phyloP scores from a whole-genome alignment of 2,329 filamentous ascomycete species.

The Corniculantispora saksenae region DNA sequence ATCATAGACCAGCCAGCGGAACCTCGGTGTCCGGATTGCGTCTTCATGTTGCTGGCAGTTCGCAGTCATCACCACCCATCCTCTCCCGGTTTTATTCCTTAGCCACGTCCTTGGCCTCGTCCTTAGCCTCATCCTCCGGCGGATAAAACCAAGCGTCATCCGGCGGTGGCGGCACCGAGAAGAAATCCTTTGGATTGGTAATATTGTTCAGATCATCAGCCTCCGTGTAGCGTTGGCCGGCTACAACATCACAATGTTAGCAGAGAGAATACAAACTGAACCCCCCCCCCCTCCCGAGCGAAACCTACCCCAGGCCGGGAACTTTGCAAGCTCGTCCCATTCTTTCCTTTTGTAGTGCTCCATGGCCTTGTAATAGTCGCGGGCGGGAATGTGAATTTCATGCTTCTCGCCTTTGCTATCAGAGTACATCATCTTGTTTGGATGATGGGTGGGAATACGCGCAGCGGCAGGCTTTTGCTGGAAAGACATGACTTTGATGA shows the following conservation, averaged over 20 bases:
- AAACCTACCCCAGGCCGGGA: background rate
- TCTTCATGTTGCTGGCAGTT: no score
- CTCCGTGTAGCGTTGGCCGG: background rate
- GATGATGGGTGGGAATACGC: background rate
- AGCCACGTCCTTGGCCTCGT: no score
- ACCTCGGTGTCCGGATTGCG: no score
- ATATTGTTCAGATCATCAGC: slow-evolving; percentile 1
- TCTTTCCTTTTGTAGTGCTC: background rate
- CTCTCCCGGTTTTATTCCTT: no score
- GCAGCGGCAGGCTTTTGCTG: no score
- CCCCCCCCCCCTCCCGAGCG: no score
- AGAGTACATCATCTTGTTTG: background rate
- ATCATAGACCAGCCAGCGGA: no score
- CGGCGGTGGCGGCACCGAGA: background rate
- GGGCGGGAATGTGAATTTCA: slow-evolving; percentile 3
- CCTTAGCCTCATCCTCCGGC: no score
- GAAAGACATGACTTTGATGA: no score
- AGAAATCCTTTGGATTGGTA: background rate
- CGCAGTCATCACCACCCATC: no score
- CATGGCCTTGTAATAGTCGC: background rate
- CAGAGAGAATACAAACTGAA: background rate
- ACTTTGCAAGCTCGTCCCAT: slow-evolving; percentile 1
- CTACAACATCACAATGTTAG: background rate
- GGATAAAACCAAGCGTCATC: no score
- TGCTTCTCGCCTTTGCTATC: background rate